Base-by-base conservation (phyloP, 352 stramenopile genomes). In the Phytophthora cryptogea region DNA sequence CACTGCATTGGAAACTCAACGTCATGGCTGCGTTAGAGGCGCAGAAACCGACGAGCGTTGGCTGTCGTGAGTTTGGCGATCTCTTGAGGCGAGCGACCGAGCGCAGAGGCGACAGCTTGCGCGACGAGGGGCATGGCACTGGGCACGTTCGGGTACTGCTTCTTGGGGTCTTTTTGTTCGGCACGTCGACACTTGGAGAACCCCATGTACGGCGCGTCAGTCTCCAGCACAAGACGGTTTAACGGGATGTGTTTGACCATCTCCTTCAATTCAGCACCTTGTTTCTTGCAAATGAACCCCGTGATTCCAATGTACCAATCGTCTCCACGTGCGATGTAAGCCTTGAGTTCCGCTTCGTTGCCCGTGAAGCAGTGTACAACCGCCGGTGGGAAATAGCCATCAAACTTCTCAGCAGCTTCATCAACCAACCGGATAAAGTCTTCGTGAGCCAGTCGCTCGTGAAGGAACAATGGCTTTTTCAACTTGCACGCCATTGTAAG, bases 311-410 rank as follows among this genome's bases (percentile, higher is more conserved):
- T 92, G 76, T 90, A 96, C 66, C 93, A 97, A 49, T 90, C 86
- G 14, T 68, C 62, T 14, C 70, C 70, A 43, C 74, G 71, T 10
- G 46, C 56, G 14, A 96, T 66, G 55, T 97, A 96, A 58, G 78
- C 70, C 27, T 77, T 60, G 13, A 95, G 72, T 50, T 97, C 89
- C 4, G 76, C 59, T 26, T 72, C 69, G 0, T 56, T 85, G 14
- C 90, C 89, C 11, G 92, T 98, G 63, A 97, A 98, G 68, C 92
- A 98, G 72, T 98, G 92, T 14, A 98, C 86, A 31, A 96, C 70
- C 8, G 83, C 81, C 13, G 79, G 73, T 0, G 76, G 76, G 23
- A 86, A 68, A 31, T 83, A 78, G 4, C 72, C 74, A 11, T 56
- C 30, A 5, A 55, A 67, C 8, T 83, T 64, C 16, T 39, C n/a